Base-by-base conservation (phyloP, 1,284 basidiomycete genomes). In the Vanrija sp. region DNA sequence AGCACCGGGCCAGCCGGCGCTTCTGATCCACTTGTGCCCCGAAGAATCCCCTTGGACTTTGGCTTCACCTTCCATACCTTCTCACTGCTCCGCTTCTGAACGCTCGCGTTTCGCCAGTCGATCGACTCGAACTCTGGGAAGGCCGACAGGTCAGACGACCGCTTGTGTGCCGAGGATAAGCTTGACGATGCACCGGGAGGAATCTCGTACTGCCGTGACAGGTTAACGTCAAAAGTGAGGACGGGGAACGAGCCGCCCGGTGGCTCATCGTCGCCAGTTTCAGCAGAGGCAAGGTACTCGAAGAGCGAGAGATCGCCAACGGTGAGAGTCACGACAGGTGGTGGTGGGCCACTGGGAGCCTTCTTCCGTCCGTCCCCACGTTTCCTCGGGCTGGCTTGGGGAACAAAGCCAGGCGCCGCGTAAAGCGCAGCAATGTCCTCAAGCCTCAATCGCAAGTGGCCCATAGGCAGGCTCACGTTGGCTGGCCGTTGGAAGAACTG, bases 221-320 rank as follows among this genome's bases (percentile, higher is more conserved):
- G 58, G 35, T 68, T 68, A 3, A 62, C 49, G 49, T 77, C 76
- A 36, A 75, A 73, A 16, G 77, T 57, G 15, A 77, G 41, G 1
- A 77, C 67, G 2, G 77, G 75, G 41, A 70, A 71, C 0, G 63
- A 55, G 19, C 67, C 68, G 4, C 70, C 67, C 2, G 72, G 73
- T 3, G 68, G 54, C n/a, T 65, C 67, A 4, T 54, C 47, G 4
- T 61, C 53, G 6, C 57, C 50, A 5, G 41, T 31, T 23, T 46
- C 39, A 0, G 59, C 53, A 1, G 63, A 50, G 3, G 64, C 60
- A 12, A 76, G 54, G 46, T 71, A 64, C 49, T 72, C 68, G 51
- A 77, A 66, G 6, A 70, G 41, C 4, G 73, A 62, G 1, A 62
- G 48, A 14, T 68, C 67, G 2, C 55, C 41, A 8, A 71, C 27